Percentiles rank a stretch among this genome's conserved stretches.
Conservation (phyloP, 495 filamentous ascomycete genomes). For the Trichoderma orchidacearum region DNA sequence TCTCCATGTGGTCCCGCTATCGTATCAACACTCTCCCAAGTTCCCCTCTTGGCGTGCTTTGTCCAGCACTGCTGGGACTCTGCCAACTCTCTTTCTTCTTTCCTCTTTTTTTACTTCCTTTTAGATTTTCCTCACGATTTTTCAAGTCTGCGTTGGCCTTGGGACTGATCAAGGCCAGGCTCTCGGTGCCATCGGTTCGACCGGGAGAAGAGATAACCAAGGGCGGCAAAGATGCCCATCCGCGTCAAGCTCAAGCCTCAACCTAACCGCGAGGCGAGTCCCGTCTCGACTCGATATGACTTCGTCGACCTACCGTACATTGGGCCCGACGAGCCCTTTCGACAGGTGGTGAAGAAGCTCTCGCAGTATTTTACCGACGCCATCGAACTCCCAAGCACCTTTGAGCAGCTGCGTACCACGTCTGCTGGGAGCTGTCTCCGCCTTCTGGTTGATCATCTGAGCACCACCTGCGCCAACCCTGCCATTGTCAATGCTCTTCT, state of each 20-base stretch:
- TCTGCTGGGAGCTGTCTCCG: conserved; percentile 49
- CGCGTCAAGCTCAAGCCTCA: conserved; percentile 1
- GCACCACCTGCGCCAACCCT: conserved; percentile 51
- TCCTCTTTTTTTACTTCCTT: too few species aligned
- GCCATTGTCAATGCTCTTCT: conserved; percentile 67
- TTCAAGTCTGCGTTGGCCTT: too few species aligned
- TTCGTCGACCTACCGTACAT: conserved; percentile 42
- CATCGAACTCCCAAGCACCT: conserved; percentile 54
- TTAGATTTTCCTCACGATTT: too few species aligned
- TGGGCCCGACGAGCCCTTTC: conserved; percentile 46
- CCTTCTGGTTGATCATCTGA: conserved; percentile 51
- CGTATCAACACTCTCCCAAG: too few species aligned
- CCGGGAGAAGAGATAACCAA: too few species aligned
- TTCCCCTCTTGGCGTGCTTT: too few species aligned
- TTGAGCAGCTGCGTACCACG: conserved; percentile 65
- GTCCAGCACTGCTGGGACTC: too few species aligned
- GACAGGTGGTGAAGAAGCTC: conserved; percentile 53
- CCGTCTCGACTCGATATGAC: conserved; percentile 5
- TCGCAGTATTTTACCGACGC: conserved; percentile 53
- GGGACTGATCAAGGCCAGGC: too few species aligned
- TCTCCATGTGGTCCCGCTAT: too few species aligned
- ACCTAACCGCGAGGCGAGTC: not conserved
- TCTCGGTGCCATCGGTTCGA: too few species aligned
- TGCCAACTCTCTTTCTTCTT: too few species aligned
- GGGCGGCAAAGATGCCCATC: conserved; percentile 4